phyloP scores from a whole-genome alignment of 441 rosid species.

The Brassica balearica region DNA sequence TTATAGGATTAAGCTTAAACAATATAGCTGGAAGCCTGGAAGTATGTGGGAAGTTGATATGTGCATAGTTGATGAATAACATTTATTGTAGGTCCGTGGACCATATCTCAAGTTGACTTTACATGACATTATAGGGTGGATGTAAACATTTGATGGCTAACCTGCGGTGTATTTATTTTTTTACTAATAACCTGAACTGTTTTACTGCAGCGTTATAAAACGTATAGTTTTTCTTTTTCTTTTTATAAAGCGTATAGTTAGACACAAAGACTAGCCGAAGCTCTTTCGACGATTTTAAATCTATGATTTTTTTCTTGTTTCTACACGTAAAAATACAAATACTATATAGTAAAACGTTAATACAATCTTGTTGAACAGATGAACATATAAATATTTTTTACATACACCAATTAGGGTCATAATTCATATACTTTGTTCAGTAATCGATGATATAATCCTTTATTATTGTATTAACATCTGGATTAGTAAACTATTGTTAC shows the following conservation, averaged over 20 bases:
- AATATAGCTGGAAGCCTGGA: background rate
- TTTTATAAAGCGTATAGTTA: background rate
- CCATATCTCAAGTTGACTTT: conserved; percentile 8
- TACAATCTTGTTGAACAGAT: background rate
- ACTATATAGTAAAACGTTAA: too few species aligned
- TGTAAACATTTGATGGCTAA: background rate
- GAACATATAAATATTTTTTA: background rate
- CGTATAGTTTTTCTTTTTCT: background rate
- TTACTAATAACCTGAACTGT: background rate
- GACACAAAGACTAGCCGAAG: background rate
- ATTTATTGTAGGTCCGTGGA: background rate
- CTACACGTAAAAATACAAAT: background rate
- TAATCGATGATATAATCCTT: background rate
- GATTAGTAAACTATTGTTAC: background rate
- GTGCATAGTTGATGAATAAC: background rate
- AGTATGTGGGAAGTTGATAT: conserved; percentile 8
- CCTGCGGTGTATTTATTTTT: background rate
- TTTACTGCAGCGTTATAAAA: background rate
- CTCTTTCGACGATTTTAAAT: background rate
- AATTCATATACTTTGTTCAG: background rate
- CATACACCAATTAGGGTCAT: background rate
- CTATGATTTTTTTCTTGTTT: background rate
- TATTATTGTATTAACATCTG: background rate
- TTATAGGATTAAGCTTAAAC: background rate
- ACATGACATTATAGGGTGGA: background rate